Conservation (phyloP, 176 grass and related monocot genomes). For the barley (Hordeum vulgare) region DNA sequence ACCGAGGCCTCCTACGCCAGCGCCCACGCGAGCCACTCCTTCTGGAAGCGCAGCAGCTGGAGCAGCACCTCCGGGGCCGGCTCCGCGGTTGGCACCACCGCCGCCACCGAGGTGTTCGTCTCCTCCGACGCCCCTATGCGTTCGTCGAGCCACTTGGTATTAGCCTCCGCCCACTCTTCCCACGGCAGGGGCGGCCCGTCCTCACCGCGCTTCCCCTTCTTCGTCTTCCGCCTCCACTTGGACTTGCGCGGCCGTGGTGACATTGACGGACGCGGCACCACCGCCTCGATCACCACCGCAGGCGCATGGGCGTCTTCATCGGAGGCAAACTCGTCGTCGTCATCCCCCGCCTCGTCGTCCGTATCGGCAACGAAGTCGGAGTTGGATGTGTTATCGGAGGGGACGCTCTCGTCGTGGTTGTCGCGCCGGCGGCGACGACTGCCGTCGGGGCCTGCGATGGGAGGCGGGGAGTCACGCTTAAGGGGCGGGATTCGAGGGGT, state of each 20-base stretch:
- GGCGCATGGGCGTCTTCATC: not conserved
- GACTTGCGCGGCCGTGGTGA: not conserved
- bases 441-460: conserved; percentile 15
- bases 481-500: not conserved
- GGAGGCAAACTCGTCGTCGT: conserved; percentile 18
- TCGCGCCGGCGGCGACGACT: conserved; percentile 26
- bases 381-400: conserved; percentile 32
- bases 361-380: conserved; percentile 29
- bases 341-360: not conserved
- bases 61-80: conserved; percentile 56
- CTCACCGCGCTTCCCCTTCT: not conserved
- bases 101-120: too few species aligned
- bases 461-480: not conserved
- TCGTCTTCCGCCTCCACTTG: conserved; percentile 10
- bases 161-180: too few species aligned
- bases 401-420: not conserved
- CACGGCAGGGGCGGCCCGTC: conserved; percentile 29
- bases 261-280: not conserved
- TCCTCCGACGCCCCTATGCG: too few species aligned
- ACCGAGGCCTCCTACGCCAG: conserved; percentile 62
- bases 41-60: conserved; percentile 79
- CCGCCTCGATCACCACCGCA: not conserved
- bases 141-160: too few species aligned
- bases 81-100: conserved; percentile 15
- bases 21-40: conserved; percentile 92